phyloP scores from a whole-genome alignment of 805 yeast genomes.

The Ogataea salicorniae region DNA sequence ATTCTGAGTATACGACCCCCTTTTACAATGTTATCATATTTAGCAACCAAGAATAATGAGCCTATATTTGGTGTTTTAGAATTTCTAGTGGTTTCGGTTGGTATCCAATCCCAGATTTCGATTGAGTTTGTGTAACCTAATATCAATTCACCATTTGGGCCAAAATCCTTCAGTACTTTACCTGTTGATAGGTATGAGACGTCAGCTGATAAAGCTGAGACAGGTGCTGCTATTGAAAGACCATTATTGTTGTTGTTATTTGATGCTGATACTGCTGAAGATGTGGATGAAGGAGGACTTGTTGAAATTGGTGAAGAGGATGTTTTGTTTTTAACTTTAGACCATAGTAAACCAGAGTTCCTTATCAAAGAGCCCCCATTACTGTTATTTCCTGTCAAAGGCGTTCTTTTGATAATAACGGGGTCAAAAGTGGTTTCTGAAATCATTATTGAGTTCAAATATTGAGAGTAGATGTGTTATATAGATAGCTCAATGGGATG shows the following conservation, averaged over 20 bases:
- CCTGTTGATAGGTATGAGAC: background rate
- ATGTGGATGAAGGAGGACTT: background rate
- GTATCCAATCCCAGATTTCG: constrained; percentile 39
- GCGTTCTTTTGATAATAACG: background rate
- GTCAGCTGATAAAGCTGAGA: background rate
- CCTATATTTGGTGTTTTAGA: constrained; percentile 6
- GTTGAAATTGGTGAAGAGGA: background rate
- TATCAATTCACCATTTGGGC: constrained; percentile 35
- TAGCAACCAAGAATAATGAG: constrained; percentile 26
- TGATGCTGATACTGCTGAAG: background rate
- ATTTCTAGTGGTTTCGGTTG: constrained; percentile 5
- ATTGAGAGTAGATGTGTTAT: no score
- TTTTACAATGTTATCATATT: constrained; percentile 6
- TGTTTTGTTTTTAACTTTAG: constrained; percentile 10
- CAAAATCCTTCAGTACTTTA: constrained; percentile 26
- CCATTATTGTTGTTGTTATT: background rate
- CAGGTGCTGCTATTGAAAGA: background rate
- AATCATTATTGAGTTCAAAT: no score
- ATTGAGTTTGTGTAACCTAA: constrained; percentile 24
- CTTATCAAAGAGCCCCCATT: constrained; percentile 8
- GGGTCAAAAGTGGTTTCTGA: no score
- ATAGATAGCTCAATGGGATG: no score
- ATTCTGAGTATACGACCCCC: constrained; percentile 11
- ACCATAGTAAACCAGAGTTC: constrained; percentile 13
- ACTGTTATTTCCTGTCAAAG: background rate